phyloP scores from a whole-genome alignment of 2,329 filamentous ascomycete species.

The Tympanopsis confertula region DNA sequence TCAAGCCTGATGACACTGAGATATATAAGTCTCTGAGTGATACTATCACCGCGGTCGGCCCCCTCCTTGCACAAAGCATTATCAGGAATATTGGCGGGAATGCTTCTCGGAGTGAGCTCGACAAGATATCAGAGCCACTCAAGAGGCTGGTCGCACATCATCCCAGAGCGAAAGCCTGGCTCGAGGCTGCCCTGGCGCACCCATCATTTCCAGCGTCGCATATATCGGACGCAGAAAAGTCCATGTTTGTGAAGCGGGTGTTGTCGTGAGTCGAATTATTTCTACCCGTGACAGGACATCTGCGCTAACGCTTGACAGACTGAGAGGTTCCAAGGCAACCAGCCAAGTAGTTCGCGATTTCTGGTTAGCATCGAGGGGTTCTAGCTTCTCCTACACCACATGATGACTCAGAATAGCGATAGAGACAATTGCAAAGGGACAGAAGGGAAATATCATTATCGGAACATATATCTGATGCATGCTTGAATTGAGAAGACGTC shows the following conservation, averaged over 20 bases:
- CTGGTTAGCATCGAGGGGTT: constrained; percentile 54
- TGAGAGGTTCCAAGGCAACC: constrained; percentile 52
- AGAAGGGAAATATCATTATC: not conserved
- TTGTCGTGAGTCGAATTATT: constrained; percentile 34
- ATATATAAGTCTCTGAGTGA: constrained; percentile 30
- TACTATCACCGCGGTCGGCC: constrained; percentile 48
- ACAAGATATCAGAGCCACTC: constrained; percentile 58
- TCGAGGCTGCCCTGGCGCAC: constrained; percentile 45
- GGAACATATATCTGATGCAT: not conserved
- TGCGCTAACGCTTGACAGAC: constrained; percentile 20
- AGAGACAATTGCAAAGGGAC: not conserved
- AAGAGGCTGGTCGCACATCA: constrained; percentile 54
- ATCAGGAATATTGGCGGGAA: constrained; percentile 57
- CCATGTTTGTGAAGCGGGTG: constrained; percentile 53
- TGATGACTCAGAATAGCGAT: constrained; percentile 1
- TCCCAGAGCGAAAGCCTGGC: constrained; percentile 44
- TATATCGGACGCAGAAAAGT: constrained; percentile 46
- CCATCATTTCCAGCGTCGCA: constrained; percentile 47
- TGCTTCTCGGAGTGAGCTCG: constrained; percentile 60
- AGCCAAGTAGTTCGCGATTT: constrained; percentile 61
- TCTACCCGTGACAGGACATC: constrained; percentile 2
- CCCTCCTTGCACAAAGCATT: constrained; percentile 44
- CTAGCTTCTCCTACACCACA: constrained; percentile 16
- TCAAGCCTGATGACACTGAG: constrained; percentile 27
- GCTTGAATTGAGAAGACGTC: not conserved